A percentile compares a stretch with the other conserved stretches of the same genome.
Evolutionary conservation across 768 basidiomycete species (phyloP).

Genomic region (Neoboletus brunneissimus): DNA sequence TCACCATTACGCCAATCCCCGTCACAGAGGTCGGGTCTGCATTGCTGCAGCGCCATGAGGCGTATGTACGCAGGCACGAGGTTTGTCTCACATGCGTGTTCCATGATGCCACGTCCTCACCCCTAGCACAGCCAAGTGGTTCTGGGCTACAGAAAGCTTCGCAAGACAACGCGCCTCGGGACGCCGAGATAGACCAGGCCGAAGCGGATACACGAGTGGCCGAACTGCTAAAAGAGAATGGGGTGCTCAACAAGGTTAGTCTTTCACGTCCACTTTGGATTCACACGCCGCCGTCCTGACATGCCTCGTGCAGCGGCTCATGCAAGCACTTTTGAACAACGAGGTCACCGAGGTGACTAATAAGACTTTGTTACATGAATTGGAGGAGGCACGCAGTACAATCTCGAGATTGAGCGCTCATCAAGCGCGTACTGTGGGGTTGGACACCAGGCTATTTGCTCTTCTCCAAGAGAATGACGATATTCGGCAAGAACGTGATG

Average conservation of each 20-base stretch:
- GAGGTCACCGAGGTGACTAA: slow-evolving; percentile 81
- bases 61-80: slow-evolving; percentile 74
- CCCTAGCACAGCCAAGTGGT: slow-evolving; percentile 14
- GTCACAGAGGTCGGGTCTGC: slow-evolving; percentile 84
- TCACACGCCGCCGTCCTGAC: slow-evolving; percentile 5
- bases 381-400: slow-evolving; percentile 67
- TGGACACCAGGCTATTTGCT: slow-evolving; percentile 61
- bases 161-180: slow-evolving; percentile 7
- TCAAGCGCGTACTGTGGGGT: slow-evolving; percentile 66
- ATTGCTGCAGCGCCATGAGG: slow-evolving; percentile 80
- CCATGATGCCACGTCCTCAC: slow-evolving; percentile 12
- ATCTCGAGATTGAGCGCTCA: slow-evolving; percentile 68
- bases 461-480: slow-evolving; percentile 80
- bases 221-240: slow-evolving; percentile 53
- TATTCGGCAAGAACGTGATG: slow-evolving; percentile 77
- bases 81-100: slow-evolving; percentile 34
- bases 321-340: slow-evolving; percentile 74
- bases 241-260: slow-evolving; percentile 46
- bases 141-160: slow-evolving; percentile 15
- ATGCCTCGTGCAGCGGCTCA: slow-evolving; percentile 53
- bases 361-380: slow-evolving; percentile 67
- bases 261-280: not conserved
- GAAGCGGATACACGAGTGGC: slow-evolving; percentile 36
- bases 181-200: slow-evolving; percentile 10
- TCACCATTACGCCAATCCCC: slow-evolving; percentile 3